Conservation (phyloP, 2,329 filamentous ascomycete species). For the Monosporascus sp. region DNA sequence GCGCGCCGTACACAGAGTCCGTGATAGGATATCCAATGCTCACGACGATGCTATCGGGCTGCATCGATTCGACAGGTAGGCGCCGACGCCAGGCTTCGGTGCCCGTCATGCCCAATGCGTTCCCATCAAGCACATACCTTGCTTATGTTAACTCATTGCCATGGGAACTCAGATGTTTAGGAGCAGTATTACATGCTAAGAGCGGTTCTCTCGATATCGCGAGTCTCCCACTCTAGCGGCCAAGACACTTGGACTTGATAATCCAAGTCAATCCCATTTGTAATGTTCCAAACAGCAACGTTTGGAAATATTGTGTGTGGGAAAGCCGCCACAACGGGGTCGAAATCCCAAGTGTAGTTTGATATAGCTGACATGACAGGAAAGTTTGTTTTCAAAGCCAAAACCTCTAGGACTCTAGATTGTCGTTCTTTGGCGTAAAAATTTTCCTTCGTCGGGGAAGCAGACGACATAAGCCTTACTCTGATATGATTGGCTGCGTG, state of each 20-base stretch:
- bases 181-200: not conserved
- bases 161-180: not conserved
- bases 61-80: conserved; percentile 14
- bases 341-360: conserved; percentile 7
- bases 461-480: too few species aligned
- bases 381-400: too few species aligned
- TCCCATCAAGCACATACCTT: conserved; percentile 22
- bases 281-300: conserved; percentile 10
- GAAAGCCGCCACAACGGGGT: conserved; percentile 6
- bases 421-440: too few species aligned
- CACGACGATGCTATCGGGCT: conserved; percentile 20
- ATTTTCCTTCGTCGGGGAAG: too few species aligned
- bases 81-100: conserved; percentile 20
- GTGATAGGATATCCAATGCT: conserved; percentile 22
- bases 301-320: conserved; percentile 9
- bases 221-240: conserved; percentile 9
- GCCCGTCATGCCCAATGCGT: conserved; percentile 19
- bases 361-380: not conserved
- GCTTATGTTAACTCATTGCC: not conserved
- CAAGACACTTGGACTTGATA: conserved; percentile 12
- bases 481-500: too few species aligned
- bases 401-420: too few species aligned
- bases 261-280: conserved; percentile 6
- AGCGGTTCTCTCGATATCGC: not conserved
- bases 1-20: conserved; percentile 14